A percentile compares a stretch with the other conserved stretches of the same genome.
Conservation (phyloP, 2,329 filamentous ascomycete species). For the Tolypocladium capitatum region DNA sequence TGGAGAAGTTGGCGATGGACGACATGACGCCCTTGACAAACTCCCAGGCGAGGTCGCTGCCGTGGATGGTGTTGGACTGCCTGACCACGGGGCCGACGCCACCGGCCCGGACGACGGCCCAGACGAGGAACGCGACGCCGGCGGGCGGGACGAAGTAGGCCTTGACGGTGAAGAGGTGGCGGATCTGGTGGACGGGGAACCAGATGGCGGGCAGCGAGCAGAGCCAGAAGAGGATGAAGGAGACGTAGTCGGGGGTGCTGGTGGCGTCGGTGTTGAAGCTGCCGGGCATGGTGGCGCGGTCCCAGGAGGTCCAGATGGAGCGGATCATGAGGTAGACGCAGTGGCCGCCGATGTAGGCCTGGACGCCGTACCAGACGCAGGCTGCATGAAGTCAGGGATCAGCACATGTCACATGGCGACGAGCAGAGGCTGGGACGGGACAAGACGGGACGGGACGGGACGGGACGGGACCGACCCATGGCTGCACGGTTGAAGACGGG, state of each 20-base stretch:
- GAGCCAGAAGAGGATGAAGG: constrained; percentile 82
- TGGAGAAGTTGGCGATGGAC: constrained; percentile 81
- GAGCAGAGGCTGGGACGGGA: too few species aligned
- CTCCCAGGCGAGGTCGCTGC: constrained; percentile 63
- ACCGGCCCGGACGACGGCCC: constrained; percentile 69
- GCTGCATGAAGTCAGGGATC: constrained; percentile 24
- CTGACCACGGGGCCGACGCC: constrained; percentile 74
- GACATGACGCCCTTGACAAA: constrained; percentile 80
- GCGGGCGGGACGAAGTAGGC: constrained; percentile 70
- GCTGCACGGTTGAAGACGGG: constrained; percentile 80
- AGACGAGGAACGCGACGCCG: constrained; percentile 78
- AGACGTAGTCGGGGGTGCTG: constrained; percentile 60
- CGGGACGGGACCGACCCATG: constrained; percentile 33
- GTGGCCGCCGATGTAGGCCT: constrained; percentile 70
- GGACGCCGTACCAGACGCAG: constrained; percentile 79
- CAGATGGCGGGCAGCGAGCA: constrained; percentile 71
- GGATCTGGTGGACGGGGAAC: constrained; percentile 79
- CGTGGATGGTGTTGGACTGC: constrained; percentile 48
- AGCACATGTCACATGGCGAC: neutral
- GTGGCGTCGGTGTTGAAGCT: constrained; percentile 52
- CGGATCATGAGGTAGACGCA: constrained; percentile 85
- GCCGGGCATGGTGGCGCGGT: constrained; percentile 48
- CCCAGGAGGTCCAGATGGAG: constrained; percentile 64
- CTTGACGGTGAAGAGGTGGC: constrained; percentile 85
- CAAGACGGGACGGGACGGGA: too few species aligned